These are phyloP conservation scores for Ilex asprella DNA, from an alignment of 257 asterid species.

Conservation along the genomic window DNA sequence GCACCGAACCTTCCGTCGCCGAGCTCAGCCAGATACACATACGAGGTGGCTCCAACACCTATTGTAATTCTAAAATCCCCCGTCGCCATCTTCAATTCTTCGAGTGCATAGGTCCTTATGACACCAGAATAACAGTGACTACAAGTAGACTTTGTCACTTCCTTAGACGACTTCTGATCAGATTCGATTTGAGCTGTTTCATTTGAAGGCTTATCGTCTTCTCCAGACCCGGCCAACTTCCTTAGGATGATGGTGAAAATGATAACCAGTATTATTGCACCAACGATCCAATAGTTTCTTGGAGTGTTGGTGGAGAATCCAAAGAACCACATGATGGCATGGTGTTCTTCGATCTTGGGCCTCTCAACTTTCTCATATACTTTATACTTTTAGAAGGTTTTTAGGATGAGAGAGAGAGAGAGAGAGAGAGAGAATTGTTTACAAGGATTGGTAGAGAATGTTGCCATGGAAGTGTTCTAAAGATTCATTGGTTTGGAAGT, in stretches of 20 bases:
- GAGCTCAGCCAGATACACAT: slow-evolving; percentile 68
- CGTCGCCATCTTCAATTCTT: slow-evolving; percentile 58
- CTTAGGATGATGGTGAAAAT: slow-evolving; percentile 38
- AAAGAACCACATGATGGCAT: slow-evolving; percentile 45
- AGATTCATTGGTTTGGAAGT: slow-evolving; percentile 43
- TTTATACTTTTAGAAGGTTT: too few species aligned
- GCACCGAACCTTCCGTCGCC: slow-evolving; percentile 61
- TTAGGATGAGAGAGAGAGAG: not conserved
- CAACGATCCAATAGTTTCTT: slow-evolving; percentile 42
- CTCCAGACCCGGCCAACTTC: slow-evolving; percentile 27
- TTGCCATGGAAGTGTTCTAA: slow-evolving; percentile 11
- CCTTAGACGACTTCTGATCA: slow-evolving; percentile 13
- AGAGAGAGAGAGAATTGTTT: not conserved
- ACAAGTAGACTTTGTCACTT: not conserved
- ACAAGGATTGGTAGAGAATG: not conserved
- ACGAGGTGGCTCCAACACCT: slow-evolving; percentile 68
- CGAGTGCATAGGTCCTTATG: slow-evolving; percentile 59
- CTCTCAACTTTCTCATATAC: too few species aligned
- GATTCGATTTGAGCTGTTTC: slow-evolving; percentile 7
- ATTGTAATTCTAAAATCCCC: slow-evolving; percentile 47
- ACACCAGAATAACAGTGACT: slow-evolving; percentile 8
- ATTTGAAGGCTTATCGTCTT: slow-evolving; percentile 10
- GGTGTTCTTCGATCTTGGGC: slow-evolving; percentile 7
- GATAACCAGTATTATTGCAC: slow-evolving; percentile 43
- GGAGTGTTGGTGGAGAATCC: slow-evolving; percentile 50